phyloP scores from a whole-genome alignment of 495 filamentous ascomycete genomes.

The Cryomyces antarcticus region DNA sequence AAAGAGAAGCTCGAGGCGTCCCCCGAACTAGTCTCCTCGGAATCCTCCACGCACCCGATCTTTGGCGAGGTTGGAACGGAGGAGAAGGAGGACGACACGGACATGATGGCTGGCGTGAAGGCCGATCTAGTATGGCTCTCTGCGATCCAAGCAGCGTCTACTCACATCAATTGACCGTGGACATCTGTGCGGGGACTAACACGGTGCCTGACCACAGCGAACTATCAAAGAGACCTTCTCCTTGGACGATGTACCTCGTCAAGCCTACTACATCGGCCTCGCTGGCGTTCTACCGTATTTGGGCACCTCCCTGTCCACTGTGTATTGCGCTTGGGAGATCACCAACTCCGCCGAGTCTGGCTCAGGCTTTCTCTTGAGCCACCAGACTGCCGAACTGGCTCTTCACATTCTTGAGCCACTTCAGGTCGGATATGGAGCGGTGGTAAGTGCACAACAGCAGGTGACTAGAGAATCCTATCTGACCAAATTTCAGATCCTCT shows the following conservation, averaged over 20 bases:
- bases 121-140: conserved; percentile 45
- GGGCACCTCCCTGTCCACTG: conserved; percentile 69
- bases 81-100: conserved; percentile 12
- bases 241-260: conserved; percentile 52
- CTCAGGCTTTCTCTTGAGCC: conserved; percentile 41
- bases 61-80: conserved; percentile 25
- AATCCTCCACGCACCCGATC: conserved; percentile 33
- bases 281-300: conserved; percentile 83
- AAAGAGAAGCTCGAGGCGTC: conserved; percentile 30
- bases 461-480: neutral
- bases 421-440: conserved; percentile 83
- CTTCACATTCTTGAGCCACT: conserved; percentile 72
- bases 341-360: conserved; percentile 26
- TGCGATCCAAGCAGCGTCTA: too few species aligned
- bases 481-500: conserved; percentile 44
- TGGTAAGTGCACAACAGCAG: conserved; percentile 33
- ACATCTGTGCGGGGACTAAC: too few species aligned
- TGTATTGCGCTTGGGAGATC: conserved; percentile 49
- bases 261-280: conserved; percentile 64
- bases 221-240: conserved; percentile 78
- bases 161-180: too few species aligned
- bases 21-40: conserved; percentile 36
- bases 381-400: conserved; percentile 49
- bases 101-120: conserved; percentile 50
- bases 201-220: conserved; percentile 26